phyloP scores from a whole-genome alignment of 306 rosid genomes.

The Ormosia semicastrata region DNA sequence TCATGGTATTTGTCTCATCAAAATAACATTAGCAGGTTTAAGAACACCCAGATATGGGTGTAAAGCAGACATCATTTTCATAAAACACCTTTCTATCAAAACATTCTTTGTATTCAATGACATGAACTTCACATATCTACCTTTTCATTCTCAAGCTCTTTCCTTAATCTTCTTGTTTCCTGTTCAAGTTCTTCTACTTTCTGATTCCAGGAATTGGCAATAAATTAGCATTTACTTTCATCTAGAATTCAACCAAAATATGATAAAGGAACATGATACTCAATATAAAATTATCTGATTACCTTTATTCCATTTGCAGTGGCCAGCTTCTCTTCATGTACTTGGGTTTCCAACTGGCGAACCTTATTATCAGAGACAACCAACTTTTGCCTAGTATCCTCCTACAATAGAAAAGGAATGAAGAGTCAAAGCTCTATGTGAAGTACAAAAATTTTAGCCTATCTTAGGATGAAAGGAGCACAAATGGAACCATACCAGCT shows the following conservation, averaged over 20 bases:
- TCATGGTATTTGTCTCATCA: not conserved
- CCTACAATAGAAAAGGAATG: constrained; percentile 56
- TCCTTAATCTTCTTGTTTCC: constrained; percentile 54
- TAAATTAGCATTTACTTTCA: constrained; percentile 28
- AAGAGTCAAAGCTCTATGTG: constrained; percentile 1
- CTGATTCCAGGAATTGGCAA: constrained; percentile 45
- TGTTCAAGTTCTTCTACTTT: constrained; percentile 74
- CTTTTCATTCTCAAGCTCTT: constrained; percentile 92
- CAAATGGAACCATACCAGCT: constrained; percentile 61
- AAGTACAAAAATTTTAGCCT: not conserved
- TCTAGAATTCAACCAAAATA: constrained; percentile 22
- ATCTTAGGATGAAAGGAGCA: constrained; percentile 16
- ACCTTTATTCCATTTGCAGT: constrained; percentile 67
- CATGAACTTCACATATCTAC: constrained; percentile 51
- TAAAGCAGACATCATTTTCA: not conserved
- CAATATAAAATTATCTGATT: constrained; percentile 15
- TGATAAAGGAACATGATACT: constrained; percentile 2
- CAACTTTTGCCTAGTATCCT: constrained; percentile 81
- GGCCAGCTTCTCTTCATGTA: constrained; percentile 61
- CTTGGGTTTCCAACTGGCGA: constrained; percentile 84
- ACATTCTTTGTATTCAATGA: not conserved
- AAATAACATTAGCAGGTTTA: constrained; percentile 9
- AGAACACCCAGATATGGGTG: not conserved
- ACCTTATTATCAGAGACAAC: constrained; percentile 75
- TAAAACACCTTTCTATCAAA: not conserved